These are phyloP conservation scores for Hyaloscypha hepaticicola DNA, from an alignment of 495 filamentous ascomycete species.

Conservation along the genomic window DNA sequence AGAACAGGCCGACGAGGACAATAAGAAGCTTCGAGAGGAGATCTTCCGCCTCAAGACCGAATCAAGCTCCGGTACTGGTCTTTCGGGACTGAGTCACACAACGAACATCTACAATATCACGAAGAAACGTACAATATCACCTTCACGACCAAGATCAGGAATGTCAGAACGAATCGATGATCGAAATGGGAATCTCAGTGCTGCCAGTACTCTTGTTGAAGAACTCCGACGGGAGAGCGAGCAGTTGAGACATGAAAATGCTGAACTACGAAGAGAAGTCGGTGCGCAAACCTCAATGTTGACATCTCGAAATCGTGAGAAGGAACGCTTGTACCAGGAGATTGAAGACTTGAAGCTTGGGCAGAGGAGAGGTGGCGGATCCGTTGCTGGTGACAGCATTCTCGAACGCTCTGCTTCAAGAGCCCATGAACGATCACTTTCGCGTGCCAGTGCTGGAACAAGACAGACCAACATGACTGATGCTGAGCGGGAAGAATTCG, in stretches of 20 bases:
- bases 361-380: slow-evolving; percentile 62
- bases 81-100: slow-evolving; percentile 49
- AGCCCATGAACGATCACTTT: slow-evolving; percentile 63
- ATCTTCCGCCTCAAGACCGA: slow-evolving; percentile 72
- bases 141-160: slow-evolving; percentile 63
- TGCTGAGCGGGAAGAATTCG: slow-evolving; percentile 79
- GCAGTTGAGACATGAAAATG: slow-evolving; percentile 86
- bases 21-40: slow-evolving; percentile 81
- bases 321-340: slow-evolving; percentile 91
- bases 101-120: slow-evolving; percentile 63
- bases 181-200: slow-evolving; percentile 53
- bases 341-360: slow-evolving; percentile 94
- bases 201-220: slow-evolving; percentile 66
- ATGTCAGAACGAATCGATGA: slow-evolving; percentile 54
- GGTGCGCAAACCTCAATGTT: slow-evolving; percentile 97
- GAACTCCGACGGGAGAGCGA: slow-evolving; percentile 62
- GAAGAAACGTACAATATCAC: slow-evolving; percentile 57
- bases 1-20: slow-evolving; percentile 88
- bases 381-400: slow-evolving; percentile 81
- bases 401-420: slow-evolving; percentile 91
- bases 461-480: slow-evolving; percentile 71
- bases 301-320: slow-evolving; percentile 91
- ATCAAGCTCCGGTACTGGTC: slow-evolving; percentile 33
- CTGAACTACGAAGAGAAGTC: slow-evolving; percentile 85
- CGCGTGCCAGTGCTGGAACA: slow-evolving; percentile 67